Base-by-base conservation (phyloP, 2,329 filamentous ascomycete genomes). In the Ceratocystis albifundus region DNA sequence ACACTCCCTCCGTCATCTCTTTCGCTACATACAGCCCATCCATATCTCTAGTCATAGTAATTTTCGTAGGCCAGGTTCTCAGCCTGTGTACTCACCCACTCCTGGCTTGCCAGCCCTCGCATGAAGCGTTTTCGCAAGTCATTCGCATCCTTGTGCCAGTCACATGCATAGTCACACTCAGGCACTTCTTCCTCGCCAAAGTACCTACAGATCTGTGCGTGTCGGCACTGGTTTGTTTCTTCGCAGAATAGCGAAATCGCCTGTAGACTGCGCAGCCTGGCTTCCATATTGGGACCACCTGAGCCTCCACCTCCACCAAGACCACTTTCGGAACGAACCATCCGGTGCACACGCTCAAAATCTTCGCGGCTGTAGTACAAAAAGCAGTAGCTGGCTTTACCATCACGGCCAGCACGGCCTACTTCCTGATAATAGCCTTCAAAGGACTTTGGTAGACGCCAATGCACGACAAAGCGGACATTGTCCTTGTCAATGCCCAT, bases 401-500 rank as follows among this genome's bases (percentile, higher is more conserved):
- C 90, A 71, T 97, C 93, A 50, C 93, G 84, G 0, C 93, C 93
- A 4, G 92, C 93, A 48, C 93, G 88, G 0, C 93, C 93, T 1
- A 90, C 92, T 80, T 97, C 93, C 76, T 97, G 93, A 72, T 96
- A 96, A 73, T 94, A 96, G 0, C 92, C 90, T 74, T 97, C 93
- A 73, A 97, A 96, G 2, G 88, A 94, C 73, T 96, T 95, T 8
- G 93, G 90, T 8, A 96, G 82, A 68, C 90, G 88, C 91, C 93
- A 97, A 75, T 97, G 93, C 1, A 94, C 86, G 0, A 97, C 92
- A 71, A 96, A 96, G 2, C 93, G 88, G 10, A 97, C 93, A 71
- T 96, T 88, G 64, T 94, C 86, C 75, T 96, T 96, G 75, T 97
- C 92, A 70, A 97, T 96, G 30, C 93, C 93, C 93, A 97, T 97